Conservation (phyloP, 345 rosid genomes). For the Bruguiera parviflora region DNA sequence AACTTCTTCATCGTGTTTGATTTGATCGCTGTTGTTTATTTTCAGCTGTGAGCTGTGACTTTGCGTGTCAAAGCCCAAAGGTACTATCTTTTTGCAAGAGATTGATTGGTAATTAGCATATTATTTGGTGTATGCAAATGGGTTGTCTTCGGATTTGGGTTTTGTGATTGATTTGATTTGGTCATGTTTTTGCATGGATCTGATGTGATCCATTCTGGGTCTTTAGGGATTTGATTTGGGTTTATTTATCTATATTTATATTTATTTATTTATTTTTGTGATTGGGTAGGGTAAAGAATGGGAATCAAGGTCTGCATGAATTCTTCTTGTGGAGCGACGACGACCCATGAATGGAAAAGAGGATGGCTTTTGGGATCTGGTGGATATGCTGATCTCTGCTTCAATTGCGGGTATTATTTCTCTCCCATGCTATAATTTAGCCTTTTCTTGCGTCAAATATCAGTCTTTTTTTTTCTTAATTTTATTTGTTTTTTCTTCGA, state of each 20-base stretch:
- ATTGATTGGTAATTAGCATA: no score
- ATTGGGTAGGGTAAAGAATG: slow-evolving; percentile 25
- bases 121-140: no score
- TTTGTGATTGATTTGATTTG: neutral
- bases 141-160: no score
- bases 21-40: no score
- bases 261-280: neutral
- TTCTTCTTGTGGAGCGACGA: slow-evolving; percentile 47
- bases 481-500: neutral
- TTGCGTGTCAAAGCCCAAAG: no score
- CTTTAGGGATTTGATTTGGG: slow-evolving; percentile 4
- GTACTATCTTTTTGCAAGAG: no score
- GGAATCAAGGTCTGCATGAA: slow-evolving; percentile 81
- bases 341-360: slow-evolving; percentile 63
- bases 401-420: slow-evolving; percentile 67
- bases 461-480: neutral
- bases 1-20: neutral
- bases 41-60: no score
- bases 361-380: slow-evolving; percentile 94
- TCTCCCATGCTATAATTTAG: slow-evolving; percentile 9
- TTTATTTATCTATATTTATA: slow-evolving; percentile 1
- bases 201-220: neutral
- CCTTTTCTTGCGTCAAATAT: neutral
- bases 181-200: slow-evolving; percentile 12
- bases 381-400: slow-evolving; percentile 69